Evolutionary conservation across 768 basidiomycete genomes (phyloP), one percentile per base, ranked within the genome.

Genomic region (Solioccasus polychromus): DNA sequence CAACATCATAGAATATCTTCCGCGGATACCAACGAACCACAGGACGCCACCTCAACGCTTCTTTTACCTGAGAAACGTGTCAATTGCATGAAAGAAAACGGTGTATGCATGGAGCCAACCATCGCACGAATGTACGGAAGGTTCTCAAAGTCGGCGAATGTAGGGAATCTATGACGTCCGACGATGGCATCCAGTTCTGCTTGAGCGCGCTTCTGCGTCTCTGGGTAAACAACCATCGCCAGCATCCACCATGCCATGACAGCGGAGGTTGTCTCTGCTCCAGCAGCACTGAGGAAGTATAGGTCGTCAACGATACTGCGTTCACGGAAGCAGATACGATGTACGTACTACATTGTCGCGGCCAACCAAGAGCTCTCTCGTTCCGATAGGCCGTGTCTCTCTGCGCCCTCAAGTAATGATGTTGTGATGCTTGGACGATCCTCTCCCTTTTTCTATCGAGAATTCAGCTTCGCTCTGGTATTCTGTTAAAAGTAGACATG

Each of bases 101-200:
- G n/a, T n/a, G n/a, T 12, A 18, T 4, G n/a, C n/a, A 18, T 7
- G 14, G 6, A 17, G 43, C 44, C 18, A 10, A 46, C 47, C 47
- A 39, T 48, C 17, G 43, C 37, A 7, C 47, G 43, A 11, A 48
- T 45, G 26, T 48, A 48, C 7, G 44, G 47, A 19, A 48, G 37
- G 37, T 29, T 48, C 6, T 48, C 43, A 3, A 35, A 29, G 26
- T 48, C 47, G 2, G 44, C 44, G 15, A 56, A 51, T 3, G 35
- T 44, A 3, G 60, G 57, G 12, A 62, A 17, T 12, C 62, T 46
- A 7, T 52, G 44, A 3, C 23, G 38, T 17, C 59, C 66, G 11
- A 64, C 45, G 14, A 62, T 48, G 5, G 45, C 35, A 23, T 67
- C 59, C 7, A 68, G 37, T 41, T 65, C 55, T 2, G n/a, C 48